Percentiles rank a stretch among this genome's conserved stretches.
phyloP scores from a whole-genome alignment of 2,329 filamentous ascomycete species.

The Claviceps sp. region DNA sequence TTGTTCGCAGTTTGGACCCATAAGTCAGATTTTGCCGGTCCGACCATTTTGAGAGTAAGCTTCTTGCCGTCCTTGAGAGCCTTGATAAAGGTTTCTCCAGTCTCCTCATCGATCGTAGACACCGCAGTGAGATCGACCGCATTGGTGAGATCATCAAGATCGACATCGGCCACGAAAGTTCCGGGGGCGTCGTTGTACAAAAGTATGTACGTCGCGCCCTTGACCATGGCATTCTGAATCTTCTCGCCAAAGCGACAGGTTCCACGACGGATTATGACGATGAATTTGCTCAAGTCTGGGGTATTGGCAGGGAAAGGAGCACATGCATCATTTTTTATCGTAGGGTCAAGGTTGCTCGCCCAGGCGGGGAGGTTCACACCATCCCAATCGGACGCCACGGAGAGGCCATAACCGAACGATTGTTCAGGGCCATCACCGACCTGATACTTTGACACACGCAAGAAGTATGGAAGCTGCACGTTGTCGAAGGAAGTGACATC shows the following conservation, averaged over 20 bases:
- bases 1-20: slow-evolving; percentile 16
- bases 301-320: slow-evolving; percentile 35
- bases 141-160: slow-evolving; percentile 13
- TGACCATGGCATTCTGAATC: slow-evolving; percentile 34
- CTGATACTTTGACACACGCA: slow-evolving; percentile 28
- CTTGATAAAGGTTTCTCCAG: slow-evolving; percentile 31
- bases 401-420: slow-evolving; percentile 30
- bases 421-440: slow-evolving; percentile 20
- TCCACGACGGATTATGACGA: slow-evolving; percentile 48
- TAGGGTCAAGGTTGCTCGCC: slow-evolving; percentile 35
- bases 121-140: slow-evolving; percentile 19
- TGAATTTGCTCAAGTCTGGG: slow-evolving; percentile 41
- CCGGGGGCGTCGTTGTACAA: slow-evolving; percentile 42
- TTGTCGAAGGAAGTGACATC: slow-evolving; percentile 39
- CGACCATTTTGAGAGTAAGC: slow-evolving; percentile 30
- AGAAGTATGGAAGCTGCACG: slow-evolving; percentile 25
- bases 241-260: slow-evolving; percentile 43
- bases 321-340: slow-evolving; percentile 37
- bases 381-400: slow-evolving; percentile 28
- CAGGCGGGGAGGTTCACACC: slow-evolving; percentile 35
- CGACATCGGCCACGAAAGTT: slow-evolving; percentile 16
- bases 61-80: slow-evolving; percentile 28
- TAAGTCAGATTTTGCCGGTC: slow-evolving; percentile 13
- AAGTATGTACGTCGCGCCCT: slow-evolving; percentile 46
- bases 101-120: slow-evolving; percentile 27